Base-by-base conservation (phyloP, 176 grass and related monocot genomes). In the Rhynchospora pubera region DNA sequence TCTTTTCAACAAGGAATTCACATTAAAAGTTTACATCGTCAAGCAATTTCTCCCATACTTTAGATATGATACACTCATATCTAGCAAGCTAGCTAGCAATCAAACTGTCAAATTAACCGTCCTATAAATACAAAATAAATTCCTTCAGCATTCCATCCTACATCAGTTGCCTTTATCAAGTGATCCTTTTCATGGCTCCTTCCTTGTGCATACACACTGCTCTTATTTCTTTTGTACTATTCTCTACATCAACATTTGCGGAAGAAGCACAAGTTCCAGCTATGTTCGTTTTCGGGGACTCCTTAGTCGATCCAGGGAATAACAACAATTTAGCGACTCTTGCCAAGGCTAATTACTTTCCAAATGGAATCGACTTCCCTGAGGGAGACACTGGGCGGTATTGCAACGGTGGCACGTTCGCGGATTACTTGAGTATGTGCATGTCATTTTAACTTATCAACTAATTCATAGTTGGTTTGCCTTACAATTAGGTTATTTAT, bases 341-440 rank as follows among this genome's bases (percentile, higher is more conserved):
- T 21, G 87, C 87, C 9, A 88, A 85, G 62, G 87, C 87, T 14
- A 76, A 88, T 74, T 88, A 85, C 64, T 88, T 71, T 58, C 82
- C 82, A 5, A 52, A 88, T 9, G 87, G 87, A 21, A 85, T 88
- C 28, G 87, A 88, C 71, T 88, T 88, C 42, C 46, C 87, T 0
- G n/a, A 64, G 0, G 87, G 82, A 82, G 53, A 26, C 11, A 85
- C 87, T 5, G 87, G 82, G 5, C 63, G 87, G 43, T 88, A 81
- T 32, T 88, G 87, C 76, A 88, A 88, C 22, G 87, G 87, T 2
- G 64, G 65, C 61, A 88, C 87, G 5, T 14, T 80, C 13, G 76
- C 77, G 16, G 87, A 88, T 64, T 82, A 88, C 64, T 76, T 88
- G 53, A 67, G 87, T 88, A 80, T 64, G 61, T 22, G 13, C 42